A percentile compares a stretch with the other conserved stretches of the same genome.
Conservation (phyloP, 2,329 filamentous ascomycete genomes). For the Chaetomiaceae sp. region DNA sequence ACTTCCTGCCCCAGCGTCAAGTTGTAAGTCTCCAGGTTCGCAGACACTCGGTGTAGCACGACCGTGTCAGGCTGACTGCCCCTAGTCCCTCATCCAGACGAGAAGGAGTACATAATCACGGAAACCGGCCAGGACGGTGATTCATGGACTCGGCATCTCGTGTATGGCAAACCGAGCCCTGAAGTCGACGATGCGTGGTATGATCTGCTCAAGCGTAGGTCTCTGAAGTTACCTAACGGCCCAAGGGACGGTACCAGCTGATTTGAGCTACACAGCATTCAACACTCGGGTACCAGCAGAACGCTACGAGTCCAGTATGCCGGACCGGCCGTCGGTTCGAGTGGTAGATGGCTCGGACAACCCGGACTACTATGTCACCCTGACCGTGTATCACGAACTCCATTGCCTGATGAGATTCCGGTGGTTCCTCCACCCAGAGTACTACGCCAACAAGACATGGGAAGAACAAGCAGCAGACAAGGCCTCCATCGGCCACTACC, state of each 20-base stretch:
- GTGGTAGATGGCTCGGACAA: background rate
- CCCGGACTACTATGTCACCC: conserved; percentile 13
- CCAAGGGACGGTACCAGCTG: background rate
- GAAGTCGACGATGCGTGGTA: conserved; percentile 12
- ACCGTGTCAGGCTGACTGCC: background rate
- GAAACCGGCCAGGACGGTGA: conserved; percentile 3
- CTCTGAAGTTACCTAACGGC: background rate
- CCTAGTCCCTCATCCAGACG: conserved; percentile 12
- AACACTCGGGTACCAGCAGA: conserved; percentile 10
- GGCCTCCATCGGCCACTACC: conserved; percentile 4
- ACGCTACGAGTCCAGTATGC: conserved; percentile 3
- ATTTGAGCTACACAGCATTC: conserved; percentile 4
- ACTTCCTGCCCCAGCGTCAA: background rate
- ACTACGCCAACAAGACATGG: conserved; percentile 14
- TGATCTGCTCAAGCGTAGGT: conserved; percentile 8
- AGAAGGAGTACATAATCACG: conserved; percentile 8
- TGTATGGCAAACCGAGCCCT: conserved; percentile 8
- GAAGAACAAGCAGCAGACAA: conserved; percentile 7
- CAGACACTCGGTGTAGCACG: background rate
- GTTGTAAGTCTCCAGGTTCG: conserved; percentile 10
- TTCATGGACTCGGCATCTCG: conserved; percentile 4
- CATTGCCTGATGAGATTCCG: conserved; percentile 14
- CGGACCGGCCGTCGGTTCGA: conserved; percentile 2
- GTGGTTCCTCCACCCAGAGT: conserved; percentile 11
- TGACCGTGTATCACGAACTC: conserved; percentile 15